Percentiles rank a stretch among this genome's conserved stretches.
Evolutionary conservation across 306 rosid species (phyloP).

Genomic region (Malus asiatica): DNA sequence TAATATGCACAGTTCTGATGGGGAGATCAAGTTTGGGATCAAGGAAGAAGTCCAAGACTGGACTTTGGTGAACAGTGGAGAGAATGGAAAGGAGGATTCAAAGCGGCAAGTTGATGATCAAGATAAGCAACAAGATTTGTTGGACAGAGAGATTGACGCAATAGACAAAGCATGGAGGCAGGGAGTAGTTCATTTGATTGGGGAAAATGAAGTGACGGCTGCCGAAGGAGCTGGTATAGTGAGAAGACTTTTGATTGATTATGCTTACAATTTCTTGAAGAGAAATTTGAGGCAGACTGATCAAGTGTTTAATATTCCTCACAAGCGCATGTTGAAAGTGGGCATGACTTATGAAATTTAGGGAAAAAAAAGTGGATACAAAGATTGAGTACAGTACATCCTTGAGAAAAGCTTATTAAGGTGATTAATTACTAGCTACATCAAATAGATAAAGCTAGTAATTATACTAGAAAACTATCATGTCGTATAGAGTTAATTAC

Average conservation of each 20-base stretch:
- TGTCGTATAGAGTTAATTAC: no score
- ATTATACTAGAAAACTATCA: no score
- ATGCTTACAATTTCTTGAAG: slow-evolving; percentile 50
- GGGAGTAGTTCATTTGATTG: slow-evolving; percentile 65
- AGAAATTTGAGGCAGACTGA: slow-evolving; percentile 55
- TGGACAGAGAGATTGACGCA: slow-evolving; percentile 26
- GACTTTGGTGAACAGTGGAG: background rate
- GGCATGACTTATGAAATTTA: slow-evolving; percentile 71
- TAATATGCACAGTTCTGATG: background rate
- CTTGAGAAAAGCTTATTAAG: background rate
- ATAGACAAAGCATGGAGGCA: slow-evolving; percentile 40
- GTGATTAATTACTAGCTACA: background rate
- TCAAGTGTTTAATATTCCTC: slow-evolving; percentile 56
- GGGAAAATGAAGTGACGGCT: slow-evolving; percentile 63
- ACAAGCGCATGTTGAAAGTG: slow-evolving; percentile 61
- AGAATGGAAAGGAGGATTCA: background rate
- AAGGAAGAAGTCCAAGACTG: background rate
- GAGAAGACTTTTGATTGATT: slow-evolving; percentile 47
- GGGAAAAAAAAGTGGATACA: background rate
- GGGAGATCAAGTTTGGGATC: background rate
- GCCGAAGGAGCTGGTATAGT: slow-evolving; percentile 28
- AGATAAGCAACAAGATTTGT: background rate
- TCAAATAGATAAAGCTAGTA: background rate
- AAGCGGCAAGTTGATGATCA: background rate
- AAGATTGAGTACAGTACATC: background rate